These are phyloP conservation scores for Solanum okadae DNA, from an alignment of 257 asterid species.

Conservation along the genomic window DNA sequence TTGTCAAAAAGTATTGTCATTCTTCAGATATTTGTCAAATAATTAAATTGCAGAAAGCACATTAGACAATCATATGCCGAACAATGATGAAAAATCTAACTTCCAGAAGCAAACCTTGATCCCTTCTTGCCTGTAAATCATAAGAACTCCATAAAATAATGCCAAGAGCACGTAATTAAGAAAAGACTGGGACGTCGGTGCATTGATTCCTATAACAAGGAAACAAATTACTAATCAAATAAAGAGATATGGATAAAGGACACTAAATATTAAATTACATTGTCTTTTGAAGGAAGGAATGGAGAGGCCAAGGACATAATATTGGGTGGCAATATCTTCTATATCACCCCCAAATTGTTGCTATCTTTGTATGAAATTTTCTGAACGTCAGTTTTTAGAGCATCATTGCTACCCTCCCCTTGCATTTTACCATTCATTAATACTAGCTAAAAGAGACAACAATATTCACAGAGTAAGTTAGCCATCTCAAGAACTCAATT, in stretches of 20 bases:
- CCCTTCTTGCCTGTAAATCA: slow-evolving; percentile 61
- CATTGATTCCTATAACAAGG: slow-evolving; percentile 63
- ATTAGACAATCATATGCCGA: background rate
- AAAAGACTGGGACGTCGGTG: slow-evolving; percentile 97
- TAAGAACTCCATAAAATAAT: slow-evolving; percentile 60
- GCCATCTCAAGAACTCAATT: background rate
- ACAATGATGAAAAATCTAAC: background rate
- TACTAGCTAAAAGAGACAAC: background rate
- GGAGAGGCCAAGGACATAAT: background rate
- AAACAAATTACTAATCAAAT: background rate
- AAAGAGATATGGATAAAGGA: background rate
- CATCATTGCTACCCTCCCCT: background rate
- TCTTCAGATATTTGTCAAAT: background rate
- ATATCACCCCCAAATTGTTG: background rate
- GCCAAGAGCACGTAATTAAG: slow-evolving; percentile 82
- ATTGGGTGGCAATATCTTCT: background rate
- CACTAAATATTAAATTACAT: background rate
- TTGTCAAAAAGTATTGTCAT: background rate
- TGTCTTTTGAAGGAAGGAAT: background rate
- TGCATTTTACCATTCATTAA: background rate
- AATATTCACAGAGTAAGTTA: background rate
- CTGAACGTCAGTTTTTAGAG: background rate
- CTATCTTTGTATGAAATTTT: background rate
- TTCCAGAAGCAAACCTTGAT: slow-evolving; percentile 51
- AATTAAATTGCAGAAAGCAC: background rate